A percentile compares a stretch with the other conserved stretches of the same genome.
Conservation (phyloP, 148 eudicot species). For the Rhododendron williamsianum region DNA sequence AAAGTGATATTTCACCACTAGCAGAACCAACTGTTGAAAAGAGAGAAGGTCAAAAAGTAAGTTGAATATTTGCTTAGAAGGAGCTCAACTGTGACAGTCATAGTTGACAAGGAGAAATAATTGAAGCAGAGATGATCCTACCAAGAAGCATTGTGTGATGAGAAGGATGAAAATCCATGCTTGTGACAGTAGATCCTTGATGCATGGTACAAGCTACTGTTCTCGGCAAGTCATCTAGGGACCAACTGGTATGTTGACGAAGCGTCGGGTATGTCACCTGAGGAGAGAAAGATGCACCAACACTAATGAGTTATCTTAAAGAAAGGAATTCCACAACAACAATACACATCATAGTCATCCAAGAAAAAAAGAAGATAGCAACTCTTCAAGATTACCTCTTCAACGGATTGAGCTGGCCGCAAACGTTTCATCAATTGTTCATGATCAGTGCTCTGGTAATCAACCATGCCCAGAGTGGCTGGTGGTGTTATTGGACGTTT, state of each 20-base stretch:
- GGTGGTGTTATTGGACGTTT: not conserved
- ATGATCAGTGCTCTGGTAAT: slow-evolving; percentile 76
- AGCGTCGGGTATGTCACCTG: slow-evolving; percentile 79
- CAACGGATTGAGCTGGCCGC: slow-evolving; percentile 72
- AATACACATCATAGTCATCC: not conserved
- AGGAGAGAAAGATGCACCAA: not conserved
- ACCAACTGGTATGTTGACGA: slow-evolving; percentile 65
- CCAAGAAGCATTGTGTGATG: slow-evolving; percentile 73
- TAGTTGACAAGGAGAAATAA: not conserved
- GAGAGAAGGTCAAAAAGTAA: not conserved
- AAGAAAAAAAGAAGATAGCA: not conserved
- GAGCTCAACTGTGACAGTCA: slow-evolving; percentile 5
- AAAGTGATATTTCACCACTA: slow-evolving; percentile 67
- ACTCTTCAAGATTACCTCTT: slow-evolving; percentile 56
- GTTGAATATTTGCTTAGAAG: not conserved
- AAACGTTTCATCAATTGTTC: slow-evolving; percentile 87
- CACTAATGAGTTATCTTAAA: not conserved
- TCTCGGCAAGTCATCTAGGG: slow-evolving; percentile 82
- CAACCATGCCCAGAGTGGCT: slow-evolving; percentile 49
- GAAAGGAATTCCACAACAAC: not conserved
- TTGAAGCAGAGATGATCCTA: slow-evolving; percentile 22
- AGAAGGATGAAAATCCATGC: slow-evolving; percentile 94
- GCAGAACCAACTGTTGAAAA: slow-evolving; percentile 48
- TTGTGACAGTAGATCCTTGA: slow-evolving; percentile 70
- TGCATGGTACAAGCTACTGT: slow-evolving; percentile 67